Conservation (phyloP, 768 basidiomycete genomes). For the Phanerochaete carnosa region DNA sequence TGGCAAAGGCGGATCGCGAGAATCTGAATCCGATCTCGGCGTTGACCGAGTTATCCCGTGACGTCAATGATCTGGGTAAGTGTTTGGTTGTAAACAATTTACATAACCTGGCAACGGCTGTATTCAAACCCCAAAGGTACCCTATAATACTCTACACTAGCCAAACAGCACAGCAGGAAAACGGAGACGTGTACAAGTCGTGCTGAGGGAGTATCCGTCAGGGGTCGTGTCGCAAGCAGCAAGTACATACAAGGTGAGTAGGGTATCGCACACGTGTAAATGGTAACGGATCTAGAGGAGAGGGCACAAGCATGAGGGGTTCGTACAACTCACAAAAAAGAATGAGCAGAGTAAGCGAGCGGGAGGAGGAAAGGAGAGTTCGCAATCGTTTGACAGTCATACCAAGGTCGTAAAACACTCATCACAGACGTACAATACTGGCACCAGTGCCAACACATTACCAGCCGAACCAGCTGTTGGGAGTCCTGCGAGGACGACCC, state of each 20-base stretch:
- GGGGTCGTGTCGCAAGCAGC: conserved; percentile 12
- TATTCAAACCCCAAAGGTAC: neutral
- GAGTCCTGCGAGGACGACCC: conserved; percentile 19
- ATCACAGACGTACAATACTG: conserved; percentile 10
- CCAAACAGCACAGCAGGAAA: conserved; percentile 4
- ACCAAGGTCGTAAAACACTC: conserved; percentile 30
- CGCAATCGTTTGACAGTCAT: conserved; percentile 21
- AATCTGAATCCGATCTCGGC: neutral
- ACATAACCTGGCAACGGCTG: neutral
- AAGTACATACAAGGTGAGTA: conserved; percentile 1
- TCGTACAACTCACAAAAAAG: neutral
- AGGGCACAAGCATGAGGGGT: conserved; percentile 2
- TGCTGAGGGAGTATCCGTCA: conserved; percentile 12
- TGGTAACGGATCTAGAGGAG: neutral
- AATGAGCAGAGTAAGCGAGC: neutral
- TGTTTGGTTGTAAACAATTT: too few species aligned
- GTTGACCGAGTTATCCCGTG: neutral
- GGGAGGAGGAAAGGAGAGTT: conserved; percentile 25
- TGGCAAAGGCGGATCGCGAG: neutral
- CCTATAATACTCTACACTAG: conserved; percentile 1
- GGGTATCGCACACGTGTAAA: conserved; percentile 10
- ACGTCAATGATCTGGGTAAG: too few species aligned
- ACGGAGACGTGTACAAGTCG: conserved; percentile 8
- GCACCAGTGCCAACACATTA: conserved; percentile 12
- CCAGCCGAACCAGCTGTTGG: conserved; percentile 27